Base-by-base conservation (phyloP, 2,329 filamentous ascomycete genomes). In the Orbilia brochopaga region DNA sequence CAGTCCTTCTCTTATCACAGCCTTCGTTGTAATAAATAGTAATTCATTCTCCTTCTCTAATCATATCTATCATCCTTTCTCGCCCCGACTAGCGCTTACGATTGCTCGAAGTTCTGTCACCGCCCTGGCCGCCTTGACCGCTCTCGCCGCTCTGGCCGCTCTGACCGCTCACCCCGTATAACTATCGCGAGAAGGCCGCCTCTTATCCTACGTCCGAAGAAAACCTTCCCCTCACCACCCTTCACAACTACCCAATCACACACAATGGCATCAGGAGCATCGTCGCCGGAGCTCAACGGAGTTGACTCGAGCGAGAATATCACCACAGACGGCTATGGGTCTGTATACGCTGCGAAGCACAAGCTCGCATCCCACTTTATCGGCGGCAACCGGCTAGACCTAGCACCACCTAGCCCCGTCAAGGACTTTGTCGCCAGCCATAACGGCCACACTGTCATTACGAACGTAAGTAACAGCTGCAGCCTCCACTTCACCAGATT, bases 371-470 rank as follows among this genome's bases (percentile, higher is more conserved):
- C 91, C 81, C 94, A 99, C 84, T 99, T 97, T 82, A 96, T 97
- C 80, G 94, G 94, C 78, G 93, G 94, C 75, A 97, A 96, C 83
- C 86, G 88, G 79, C 82, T 99, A 74, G 87, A 87, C 75, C 89
- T 89, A 79, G 94, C 94, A 56, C 82, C 90, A 50, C 86, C 92
- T 40, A 89, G 92, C 80, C 89, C 88, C 78, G 91, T 99, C 74
- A 97, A 96, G 85, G 93, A 99, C 81, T 99, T 97, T 82, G 93
- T 99, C 53, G 87, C 90, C 58, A 84, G 85, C 72, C 85, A 96
- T 81, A 90, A 92, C 78, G 94, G 94, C 73, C 94, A 99, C 85
- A 97, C 94, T 19, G 93, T 97, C 80, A 99, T 99, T 79, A 96
- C 91, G 78, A 97, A 92, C 80, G 94, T 97, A 81, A 84, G 91